Evolutionary conservation across 1,139 yeast species (phyloP), one percentile per base, ranked within the genome.

Genomic region (Scheffersomyces cryptocercus): DNA sequence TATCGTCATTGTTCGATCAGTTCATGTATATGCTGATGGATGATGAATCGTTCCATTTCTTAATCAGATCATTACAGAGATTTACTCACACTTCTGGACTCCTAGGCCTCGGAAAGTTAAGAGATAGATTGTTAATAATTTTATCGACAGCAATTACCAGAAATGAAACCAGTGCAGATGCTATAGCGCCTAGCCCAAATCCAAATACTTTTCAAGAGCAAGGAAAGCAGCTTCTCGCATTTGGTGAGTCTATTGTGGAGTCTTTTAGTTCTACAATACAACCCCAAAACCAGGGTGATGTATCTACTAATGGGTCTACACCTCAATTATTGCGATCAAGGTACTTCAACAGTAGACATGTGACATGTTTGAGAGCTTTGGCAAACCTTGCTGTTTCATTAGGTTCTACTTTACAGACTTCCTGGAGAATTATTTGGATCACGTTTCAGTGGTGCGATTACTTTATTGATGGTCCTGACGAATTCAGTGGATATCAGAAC

Each of bases 51-150:
- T 74, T 88, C 58, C 88, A 85, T 47, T 64, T 70, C 10, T 56
- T 82, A 12, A 81, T 90, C 2, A 71, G 96, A 38, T 79, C 95
- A 0, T 71, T 88, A 7, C 97, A 91, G 60, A 84, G 84, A 49
- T 73, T 87, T 41, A 80, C 95, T 4, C 97, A 90, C 58, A 82
- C 93, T 0, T 75, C 93, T 0, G 97, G 97, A 0, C 67, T 88
- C n/a, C 64, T 90, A 29, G 82, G 82, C 0, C 59, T 85, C 15
- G 56, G 63, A 1, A 67, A 68, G 0, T 72, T 84, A 11, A 68
- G 95, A 41, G 87, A 88, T 56, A 77, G 80, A 2, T 75, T 87
- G 37, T 63, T 90, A 40, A 55, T 66, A 16, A 64, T 85, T 26
- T 73, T 91, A 46, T 80, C 90, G 0, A 67, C 70, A 35, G 78